Conservation (phyloP, 371 early-diverging fungal genomes). For the Funneliformis caledonium region DNA sequence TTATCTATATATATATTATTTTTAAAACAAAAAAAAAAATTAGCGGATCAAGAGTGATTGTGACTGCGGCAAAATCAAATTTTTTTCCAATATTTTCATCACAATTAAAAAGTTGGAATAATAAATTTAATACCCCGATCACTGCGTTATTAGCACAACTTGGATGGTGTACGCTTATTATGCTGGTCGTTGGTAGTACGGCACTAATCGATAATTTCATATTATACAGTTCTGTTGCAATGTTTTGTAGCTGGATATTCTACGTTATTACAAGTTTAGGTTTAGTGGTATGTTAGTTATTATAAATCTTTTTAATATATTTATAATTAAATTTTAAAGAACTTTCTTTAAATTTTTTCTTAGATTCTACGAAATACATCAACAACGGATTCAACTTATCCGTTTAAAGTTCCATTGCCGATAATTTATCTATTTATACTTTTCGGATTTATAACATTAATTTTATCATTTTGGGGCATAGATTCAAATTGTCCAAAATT, state of each 20-base stretch:
- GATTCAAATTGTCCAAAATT: not conserved
- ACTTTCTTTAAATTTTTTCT: too few relatives aligned
- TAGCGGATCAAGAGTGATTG: constrained; percentile 29
- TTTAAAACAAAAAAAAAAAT: not conserved
- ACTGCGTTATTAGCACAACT: constrained; percentile 14
- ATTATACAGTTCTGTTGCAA: not conserved
- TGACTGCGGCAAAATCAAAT: not conserved
- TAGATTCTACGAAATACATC: not conserved
- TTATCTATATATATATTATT: too few relatives aligned
- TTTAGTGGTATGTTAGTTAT: not conserved
- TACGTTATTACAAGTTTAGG: not conserved
- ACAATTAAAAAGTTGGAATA: not conserved
- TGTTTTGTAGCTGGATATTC: not conserved
- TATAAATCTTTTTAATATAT: too few relatives aligned
- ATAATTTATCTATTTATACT: not conserved
- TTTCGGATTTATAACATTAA: not conserved
- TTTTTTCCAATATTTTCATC: constrained; percentile 14
- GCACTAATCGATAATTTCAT: not conserved
- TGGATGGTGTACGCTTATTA: not conserved
- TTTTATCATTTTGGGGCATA: not conserved
- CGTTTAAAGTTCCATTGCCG: not conserved
- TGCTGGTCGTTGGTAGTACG: not conserved
- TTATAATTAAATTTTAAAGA: too few relatives aligned
- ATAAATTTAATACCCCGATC: not conserved
- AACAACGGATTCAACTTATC: not conserved